Evolutionary conservation across 2,329 filamentous ascomycete genomes (phyloP).

Genomic region (Daldinia sp.): DNA sequence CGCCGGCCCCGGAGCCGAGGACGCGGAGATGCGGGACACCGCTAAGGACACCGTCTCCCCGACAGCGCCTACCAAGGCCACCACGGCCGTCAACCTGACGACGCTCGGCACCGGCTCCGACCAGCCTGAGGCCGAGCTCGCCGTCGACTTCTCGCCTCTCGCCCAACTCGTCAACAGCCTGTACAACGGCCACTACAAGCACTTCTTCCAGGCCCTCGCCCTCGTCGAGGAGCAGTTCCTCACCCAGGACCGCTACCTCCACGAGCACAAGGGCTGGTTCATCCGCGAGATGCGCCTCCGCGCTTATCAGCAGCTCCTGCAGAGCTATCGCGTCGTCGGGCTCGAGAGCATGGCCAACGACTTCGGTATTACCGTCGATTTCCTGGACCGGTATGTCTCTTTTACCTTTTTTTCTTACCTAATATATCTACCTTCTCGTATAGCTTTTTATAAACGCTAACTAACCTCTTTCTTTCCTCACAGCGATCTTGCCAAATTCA

Average conservation of each 20-base stretch:
- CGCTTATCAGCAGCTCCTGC: conserved; percentile 95
- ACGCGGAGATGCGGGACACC: conserved; percentile 79
- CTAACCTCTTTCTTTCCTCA: background rate
- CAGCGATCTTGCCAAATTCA: conserved; percentile 96
- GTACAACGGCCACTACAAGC: conserved; percentile 93
- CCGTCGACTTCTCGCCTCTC: conserved; percentile 89
- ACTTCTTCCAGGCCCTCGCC: conserved; percentile 90
- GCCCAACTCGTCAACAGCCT: conserved; percentile 89
- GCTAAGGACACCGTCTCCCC: conserved; percentile 66
- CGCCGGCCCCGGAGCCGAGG: conserved; percentile 79
- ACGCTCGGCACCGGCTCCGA: conserved; percentile 78
- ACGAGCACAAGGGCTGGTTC: conserved; percentile 97
- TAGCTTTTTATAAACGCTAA: background rate
- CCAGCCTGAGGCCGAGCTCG: conserved; percentile 81
- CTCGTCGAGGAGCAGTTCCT: conserved; percentile 94
- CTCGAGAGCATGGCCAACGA: conserved; percentile 96
- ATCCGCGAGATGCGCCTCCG: conserved; percentile 98
- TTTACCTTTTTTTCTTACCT: background rate
- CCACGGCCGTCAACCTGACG: conserved; percentile 88
- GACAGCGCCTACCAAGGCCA: conserved; percentile 59
- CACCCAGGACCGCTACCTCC: conserved; percentile 91
- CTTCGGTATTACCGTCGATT: conserved; percentile 97
- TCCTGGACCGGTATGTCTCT: conserved; percentile 83
- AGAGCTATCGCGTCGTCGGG: conserved; percentile 97
- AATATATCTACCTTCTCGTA: background rate